phyloP scores from a whole-genome alignment of 192 early-diverging fungal species.

The Paraglomus brasilianum region DNA sequence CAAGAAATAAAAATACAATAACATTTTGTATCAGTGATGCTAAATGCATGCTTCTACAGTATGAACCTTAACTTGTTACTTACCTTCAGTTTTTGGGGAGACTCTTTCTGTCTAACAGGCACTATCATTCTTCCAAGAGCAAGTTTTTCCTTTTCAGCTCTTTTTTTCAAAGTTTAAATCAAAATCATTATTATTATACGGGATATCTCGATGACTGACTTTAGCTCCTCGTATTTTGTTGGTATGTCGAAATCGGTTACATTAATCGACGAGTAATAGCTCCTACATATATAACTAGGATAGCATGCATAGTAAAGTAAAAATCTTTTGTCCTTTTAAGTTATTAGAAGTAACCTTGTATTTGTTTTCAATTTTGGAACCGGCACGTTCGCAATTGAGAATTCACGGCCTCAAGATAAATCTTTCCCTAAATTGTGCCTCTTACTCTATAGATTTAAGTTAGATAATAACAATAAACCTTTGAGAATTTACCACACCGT shows the following conservation, averaged over 20 bases:
- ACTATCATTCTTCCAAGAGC: neutral
- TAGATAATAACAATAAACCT: conserved; percentile 11
- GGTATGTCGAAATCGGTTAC: conserved; percentile 27
- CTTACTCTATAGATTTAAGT: neutral
- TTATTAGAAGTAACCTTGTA: too few relatives aligned
- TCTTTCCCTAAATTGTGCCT: too few relatives aligned
- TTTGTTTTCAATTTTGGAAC: too few relatives aligned
- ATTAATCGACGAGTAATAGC: conserved; percentile 20
- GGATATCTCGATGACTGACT: conserved; percentile 21
- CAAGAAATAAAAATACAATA: too few relatives aligned
- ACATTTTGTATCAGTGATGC: too few relatives aligned
- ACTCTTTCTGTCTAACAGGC: neutral
- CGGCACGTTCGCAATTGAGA: too few relatives aligned
- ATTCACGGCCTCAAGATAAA: too few relatives aligned
- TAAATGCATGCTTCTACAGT: too few relatives aligned
- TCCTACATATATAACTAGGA: conserved; percentile 28
- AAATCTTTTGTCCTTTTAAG: too few relatives aligned
- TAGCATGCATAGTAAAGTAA: conserved; percentile 28
- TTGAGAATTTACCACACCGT: conserved; percentile 31
- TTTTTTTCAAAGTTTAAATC: conserved; percentile 11
- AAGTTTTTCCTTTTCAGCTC: conserved; percentile 30
- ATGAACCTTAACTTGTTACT: too few relatives aligned
- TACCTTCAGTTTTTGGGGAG: too few relatives aligned
- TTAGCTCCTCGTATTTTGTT: conserved; percentile 26
- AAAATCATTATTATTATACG: conserved; percentile 13